These are phyloP conservation scores for Leucosporidium scottii DNA, from an alignment of 768 basidiomycete species.

Conservation along the genomic window DNA sequence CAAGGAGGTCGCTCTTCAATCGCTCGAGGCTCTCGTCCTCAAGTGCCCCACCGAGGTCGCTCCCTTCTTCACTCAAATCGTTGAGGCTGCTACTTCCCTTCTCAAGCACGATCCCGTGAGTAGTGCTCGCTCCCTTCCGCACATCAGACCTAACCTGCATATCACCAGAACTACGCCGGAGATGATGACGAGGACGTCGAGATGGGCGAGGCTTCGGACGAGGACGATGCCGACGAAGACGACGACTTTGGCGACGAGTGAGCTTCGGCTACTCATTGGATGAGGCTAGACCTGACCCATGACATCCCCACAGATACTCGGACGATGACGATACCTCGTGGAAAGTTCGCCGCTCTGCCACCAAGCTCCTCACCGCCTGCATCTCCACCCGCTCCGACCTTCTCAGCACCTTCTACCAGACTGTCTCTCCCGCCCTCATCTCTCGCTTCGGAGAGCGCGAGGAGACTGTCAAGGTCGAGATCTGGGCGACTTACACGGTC, in stretches of 20 bases:
- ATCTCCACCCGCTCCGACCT: constrained; percentile 87
- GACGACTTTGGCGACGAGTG: constrained; percentile 69
- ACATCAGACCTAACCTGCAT: background rate
- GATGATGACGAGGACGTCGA: constrained; percentile 33
- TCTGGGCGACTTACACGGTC: constrained; percentile 76
- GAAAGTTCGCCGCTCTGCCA: constrained; percentile 89
- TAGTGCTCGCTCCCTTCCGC: constrained; percentile 47
- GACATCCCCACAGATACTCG: constrained; percentile 59
- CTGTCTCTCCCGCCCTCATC: constrained; percentile 79
- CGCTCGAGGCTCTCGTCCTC: constrained; percentile 75
- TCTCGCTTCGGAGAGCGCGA: constrained; percentile 90
- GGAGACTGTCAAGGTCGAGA: constrained; percentile 83
- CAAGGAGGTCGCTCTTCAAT: constrained; percentile 73
- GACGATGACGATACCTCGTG: constrained; percentile 98
- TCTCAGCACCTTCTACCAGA: constrained; percentile 66
- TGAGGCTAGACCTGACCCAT: background rate
- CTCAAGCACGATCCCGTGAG: constrained; percentile 78
- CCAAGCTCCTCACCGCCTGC: constrained; percentile 76
- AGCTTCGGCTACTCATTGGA: too few species aligned
- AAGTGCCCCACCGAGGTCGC: constrained; percentile 77
- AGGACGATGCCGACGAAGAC: constrained; percentile 57
- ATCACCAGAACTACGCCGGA: constrained; percentile 3
- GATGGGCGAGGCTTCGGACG: constrained; percentile 52
- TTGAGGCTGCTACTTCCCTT: constrained; percentile 63
- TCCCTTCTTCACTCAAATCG: constrained; percentile 60